Percentiles rank a stretch among this genome's conserved stretches.
These are phyloP conservation scores for Houttuynia cordata DNA, from an alignment of 164 flowering plant genomes.

Conservation along the genomic window DNA sequence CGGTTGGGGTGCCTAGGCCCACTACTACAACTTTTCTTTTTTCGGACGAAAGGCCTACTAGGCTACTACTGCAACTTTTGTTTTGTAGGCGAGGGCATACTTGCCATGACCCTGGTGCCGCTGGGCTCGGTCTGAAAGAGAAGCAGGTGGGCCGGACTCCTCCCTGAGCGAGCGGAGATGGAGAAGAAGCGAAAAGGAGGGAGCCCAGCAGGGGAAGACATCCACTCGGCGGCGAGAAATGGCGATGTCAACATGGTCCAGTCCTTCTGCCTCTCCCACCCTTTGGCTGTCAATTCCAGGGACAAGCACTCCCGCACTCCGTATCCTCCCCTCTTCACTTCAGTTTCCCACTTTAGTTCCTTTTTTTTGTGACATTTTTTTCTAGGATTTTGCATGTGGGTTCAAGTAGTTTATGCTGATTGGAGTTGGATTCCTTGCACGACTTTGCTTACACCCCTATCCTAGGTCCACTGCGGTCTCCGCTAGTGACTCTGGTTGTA, in stretches of 20 bases:
- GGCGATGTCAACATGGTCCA: constrained; percentile 53
- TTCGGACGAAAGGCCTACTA: no score
- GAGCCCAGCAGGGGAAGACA: constrained; percentile 3
- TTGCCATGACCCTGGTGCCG: no score
- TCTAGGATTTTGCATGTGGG: no score
- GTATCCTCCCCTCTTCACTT: constrained; percentile 35
- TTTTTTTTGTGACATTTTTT: no score
- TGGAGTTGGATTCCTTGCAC: no score
- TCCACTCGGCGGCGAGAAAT: constrained; percentile 69
- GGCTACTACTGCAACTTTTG: no score
- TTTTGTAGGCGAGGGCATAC: no score
- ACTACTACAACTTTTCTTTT: no score
- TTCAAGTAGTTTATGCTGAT: neutral
- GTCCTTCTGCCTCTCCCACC: constrained; percentile 42
- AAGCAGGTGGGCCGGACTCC: neutral
- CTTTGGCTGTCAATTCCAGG: constrained; percentile 66
- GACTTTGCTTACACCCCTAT: no score
- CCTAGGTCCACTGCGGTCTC: no score
- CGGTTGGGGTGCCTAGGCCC: no score
- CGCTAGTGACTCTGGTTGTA: constrained; percentile 11
- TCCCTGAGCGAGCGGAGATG: neutral
- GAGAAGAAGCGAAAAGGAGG: neutral
- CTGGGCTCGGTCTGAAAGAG: no score
- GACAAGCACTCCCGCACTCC: constrained; percentile 95
- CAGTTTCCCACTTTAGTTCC: neutral